Evolutionary conservation across 1,284 basidiomycete species (phyloP).

Genomic region (Heterobasidion annosum): DNA sequence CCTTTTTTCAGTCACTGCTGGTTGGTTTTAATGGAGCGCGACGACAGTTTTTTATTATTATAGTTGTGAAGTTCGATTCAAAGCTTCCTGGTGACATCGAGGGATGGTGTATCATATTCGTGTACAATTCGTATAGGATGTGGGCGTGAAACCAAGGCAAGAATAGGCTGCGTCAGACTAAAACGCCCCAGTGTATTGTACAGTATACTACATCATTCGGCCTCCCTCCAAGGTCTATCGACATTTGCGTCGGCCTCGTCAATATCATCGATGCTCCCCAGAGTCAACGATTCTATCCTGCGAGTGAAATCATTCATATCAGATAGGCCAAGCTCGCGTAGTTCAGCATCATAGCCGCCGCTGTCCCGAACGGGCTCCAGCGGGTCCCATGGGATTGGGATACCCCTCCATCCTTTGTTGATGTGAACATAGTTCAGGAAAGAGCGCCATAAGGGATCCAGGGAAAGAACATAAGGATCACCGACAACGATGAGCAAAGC

Average conservation of each 20-base stretch:
- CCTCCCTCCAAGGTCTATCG: neutral
- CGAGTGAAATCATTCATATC: conserved; percentile 46
- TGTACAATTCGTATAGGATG: neutral
- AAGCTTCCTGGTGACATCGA: no score
- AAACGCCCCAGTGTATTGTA: no score
- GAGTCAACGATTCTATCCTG: conserved; percentile 33
- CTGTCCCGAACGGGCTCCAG: conserved; percentile 18
- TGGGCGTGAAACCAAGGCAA: neutral
- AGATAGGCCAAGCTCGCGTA: conserved; percentile 20
- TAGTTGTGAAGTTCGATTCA: no score
- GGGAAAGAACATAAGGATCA: conserved; percentile 40
- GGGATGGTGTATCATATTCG: neutral
- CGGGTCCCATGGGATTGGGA: conserved; percentile 36
- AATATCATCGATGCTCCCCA: conserved; percentile 26
- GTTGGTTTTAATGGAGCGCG: no score
- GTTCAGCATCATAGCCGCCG: conserved; percentile 20
- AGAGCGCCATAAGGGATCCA: conserved; percentile 47
- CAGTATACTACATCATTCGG: neutral
- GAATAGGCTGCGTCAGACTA: no score
- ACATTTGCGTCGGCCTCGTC: neutral
- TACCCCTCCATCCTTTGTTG: conserved; percentile 44
- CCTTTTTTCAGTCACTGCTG: no score
- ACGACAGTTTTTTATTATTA: no score
- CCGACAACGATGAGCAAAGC: conserved; percentile 48
- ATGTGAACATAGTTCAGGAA: conserved; percentile 43